Conservation (phyloP, 169 alveolate species). For the Babesia sp. region DNA sequence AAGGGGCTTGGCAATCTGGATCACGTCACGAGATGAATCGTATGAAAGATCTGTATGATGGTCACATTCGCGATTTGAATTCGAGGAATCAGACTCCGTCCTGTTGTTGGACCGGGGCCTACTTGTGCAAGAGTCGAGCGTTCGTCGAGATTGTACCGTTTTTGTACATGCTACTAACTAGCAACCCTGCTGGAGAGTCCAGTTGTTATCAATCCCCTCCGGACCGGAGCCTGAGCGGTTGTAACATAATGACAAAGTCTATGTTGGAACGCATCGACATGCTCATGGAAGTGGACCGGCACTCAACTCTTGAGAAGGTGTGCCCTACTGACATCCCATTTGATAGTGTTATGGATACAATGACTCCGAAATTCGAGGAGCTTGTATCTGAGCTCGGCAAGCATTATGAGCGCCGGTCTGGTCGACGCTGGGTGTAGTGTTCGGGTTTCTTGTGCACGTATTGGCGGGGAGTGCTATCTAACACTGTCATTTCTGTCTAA, state of each 20-base stretch:
- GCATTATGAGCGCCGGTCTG: conserved; percentile 27
- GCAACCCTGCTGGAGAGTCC: not conserved
- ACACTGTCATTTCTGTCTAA: too few species aligned
- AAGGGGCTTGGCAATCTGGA: conserved; percentile 21
- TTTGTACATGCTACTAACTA: conserved; percentile 17
- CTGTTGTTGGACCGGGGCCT: not conserved
- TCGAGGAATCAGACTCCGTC: conserved; percentile 1
- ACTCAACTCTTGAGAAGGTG: not conserved
- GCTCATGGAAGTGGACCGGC: not conserved
- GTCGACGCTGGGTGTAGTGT: not conserved
- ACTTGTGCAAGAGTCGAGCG: conserved; percentile 20
- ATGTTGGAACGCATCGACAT: conserved; percentile 23
- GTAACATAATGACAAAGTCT: conserved; percentile 15
- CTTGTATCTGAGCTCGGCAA: conserved; percentile 47
- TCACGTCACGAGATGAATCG: conserved; percentile 25
- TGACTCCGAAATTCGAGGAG: conserved; percentile 61
- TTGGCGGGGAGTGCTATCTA: too few species aligned
- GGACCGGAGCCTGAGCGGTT: conserved; percentile 5
- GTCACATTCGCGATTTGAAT: conserved; percentile 21
- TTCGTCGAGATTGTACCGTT: conserved; percentile 55
- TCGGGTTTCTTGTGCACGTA: not conserved
- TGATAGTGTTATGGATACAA: not conserved
- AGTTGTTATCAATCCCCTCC: not conserved
- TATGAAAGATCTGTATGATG: conserved; percentile 39
- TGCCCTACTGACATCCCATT: not conserved